Evolutionary conservation across 2,329 filamentous ascomycete species (phyloP).

Genomic region (Aspergillus melleus): DNA sequence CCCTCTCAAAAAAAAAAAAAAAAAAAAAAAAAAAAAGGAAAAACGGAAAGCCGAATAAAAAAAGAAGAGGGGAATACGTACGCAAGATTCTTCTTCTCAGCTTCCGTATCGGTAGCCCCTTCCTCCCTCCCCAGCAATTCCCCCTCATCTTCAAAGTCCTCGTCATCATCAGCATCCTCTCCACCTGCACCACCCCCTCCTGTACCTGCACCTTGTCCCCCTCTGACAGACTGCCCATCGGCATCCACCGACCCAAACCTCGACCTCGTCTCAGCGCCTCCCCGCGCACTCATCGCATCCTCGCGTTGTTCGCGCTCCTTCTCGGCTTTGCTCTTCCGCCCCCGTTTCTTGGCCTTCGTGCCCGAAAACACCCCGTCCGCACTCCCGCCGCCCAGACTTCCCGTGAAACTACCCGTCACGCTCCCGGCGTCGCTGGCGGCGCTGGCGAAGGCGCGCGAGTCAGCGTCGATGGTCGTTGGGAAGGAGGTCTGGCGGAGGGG

Average conservation of each 20-base stretch:
- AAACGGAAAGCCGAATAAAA: neutral
- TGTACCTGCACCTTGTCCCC: conserved; percentile 23
- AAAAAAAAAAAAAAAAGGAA: conserved; percentile 9
- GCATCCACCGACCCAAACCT: conserved; percentile 35
- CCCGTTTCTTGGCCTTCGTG: conserved; percentile 34
- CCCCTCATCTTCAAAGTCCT: conserved; percentile 51
- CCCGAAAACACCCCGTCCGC: conserved; percentile 35
- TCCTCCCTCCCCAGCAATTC: conserved; percentile 48
- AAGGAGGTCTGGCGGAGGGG: conserved; percentile 51
- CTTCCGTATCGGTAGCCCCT: conserved; percentile 48
- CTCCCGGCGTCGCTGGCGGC: conserved; percentile 41
- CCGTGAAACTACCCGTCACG: conserved; percentile 44
- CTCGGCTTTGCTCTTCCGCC: conserved; percentile 40
- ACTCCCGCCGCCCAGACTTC: conserved; percentile 40
- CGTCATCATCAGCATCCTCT: conserved; percentile 52
- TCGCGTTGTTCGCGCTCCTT: conserved; percentile 38
- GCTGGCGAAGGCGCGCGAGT: conserved; percentile 28
- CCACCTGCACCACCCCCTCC: conserved; percentile 39
- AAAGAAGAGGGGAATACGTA: conserved; percentile 29
- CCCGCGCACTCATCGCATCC: conserved; percentile 29
- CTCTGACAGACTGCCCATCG: conserved; percentile 33
- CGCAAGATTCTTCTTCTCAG: conserved; percentile 53
- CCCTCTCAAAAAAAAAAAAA: neutral
- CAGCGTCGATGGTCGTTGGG: conserved; percentile 35
- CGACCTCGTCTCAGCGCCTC: conserved; percentile 22